Conservation (phyloP, 176 grass and related monocot genomes). For the Panicum miliaceum region DNA sequence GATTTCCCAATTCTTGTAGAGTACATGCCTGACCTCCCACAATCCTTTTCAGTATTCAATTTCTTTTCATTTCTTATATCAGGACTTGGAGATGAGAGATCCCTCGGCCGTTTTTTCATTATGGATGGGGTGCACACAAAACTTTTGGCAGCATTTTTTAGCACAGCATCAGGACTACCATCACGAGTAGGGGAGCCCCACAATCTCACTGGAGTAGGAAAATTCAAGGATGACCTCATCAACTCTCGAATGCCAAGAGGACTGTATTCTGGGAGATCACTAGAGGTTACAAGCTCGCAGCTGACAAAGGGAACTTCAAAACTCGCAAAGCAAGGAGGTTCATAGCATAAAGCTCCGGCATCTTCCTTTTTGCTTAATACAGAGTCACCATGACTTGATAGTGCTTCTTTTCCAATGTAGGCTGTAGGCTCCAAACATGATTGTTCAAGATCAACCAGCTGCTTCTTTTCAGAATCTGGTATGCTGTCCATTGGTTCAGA, state of each 20-base stretch:
- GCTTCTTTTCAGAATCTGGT: slow-evolving; percentile 37
- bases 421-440: slow-evolving; percentile 32
- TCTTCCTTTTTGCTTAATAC: slow-evolving; percentile 27
- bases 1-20: slow-evolving; percentile 43
- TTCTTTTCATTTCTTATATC: slow-evolving; percentile 57
- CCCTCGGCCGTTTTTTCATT: slow-evolving; percentile 79
- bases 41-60: slow-evolving; percentile 30
- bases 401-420: slow-evolving; percentile 28
- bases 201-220: slow-evolving; percentile 60
- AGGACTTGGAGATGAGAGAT: slow-evolving; percentile 56
- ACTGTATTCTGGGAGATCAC: slow-evolving; percentile 83
- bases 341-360: slow-evolving; percentile 70
- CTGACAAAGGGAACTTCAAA: slow-evolving; percentile 87
- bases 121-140: slow-evolving; percentile 72
- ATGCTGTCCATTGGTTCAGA: slow-evolving; percentile 30
- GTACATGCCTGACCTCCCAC: slow-evolving; percentile 23
- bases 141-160: slow-evolving; percentile 80
- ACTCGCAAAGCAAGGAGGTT: slow-evolving; percentile 74
- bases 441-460: slow-evolving; percentile 39
- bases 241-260: slow-evolving; percentile 87
- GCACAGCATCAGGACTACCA: slow-evolving; percentile 63
- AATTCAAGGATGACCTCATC: slow-evolving; percentile 72
- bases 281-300: slow-evolving; percentile 72
- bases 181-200: slow-evolving; percentile 65
- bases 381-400: slow-evolving; percentile 33